These are phyloP conservation scores for Ophiostoma fasciatum DNA, from an alignment of 2,329 filamentous ascomycete species.

Conservation along the genomic window DNA sequence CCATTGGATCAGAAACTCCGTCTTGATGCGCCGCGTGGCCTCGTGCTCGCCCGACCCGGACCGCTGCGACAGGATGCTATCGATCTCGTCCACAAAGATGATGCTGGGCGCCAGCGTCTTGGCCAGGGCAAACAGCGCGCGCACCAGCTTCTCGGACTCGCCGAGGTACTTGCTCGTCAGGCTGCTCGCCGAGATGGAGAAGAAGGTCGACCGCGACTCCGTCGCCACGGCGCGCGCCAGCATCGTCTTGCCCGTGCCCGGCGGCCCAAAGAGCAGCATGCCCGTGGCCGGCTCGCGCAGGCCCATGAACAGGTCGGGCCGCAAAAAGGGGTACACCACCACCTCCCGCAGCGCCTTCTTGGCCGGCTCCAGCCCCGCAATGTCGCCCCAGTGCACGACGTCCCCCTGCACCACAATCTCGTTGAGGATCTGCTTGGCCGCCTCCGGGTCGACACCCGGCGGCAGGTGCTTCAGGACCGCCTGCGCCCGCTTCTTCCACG, in stretches of 20 bases:
- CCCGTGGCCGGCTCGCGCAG: constrained; percentile 84
- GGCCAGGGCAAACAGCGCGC: constrained; percentile 80
- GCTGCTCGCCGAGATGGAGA: constrained; percentile 89
- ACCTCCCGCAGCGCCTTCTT: constrained; percentile 89
- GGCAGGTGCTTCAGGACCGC: constrained; percentile 64
- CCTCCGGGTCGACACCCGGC: constrained; percentile 62
- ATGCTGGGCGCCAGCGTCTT: constrained; percentile 84
- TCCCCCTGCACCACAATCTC: constrained; percentile 92
- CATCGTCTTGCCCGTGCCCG: constrained; percentile 99
- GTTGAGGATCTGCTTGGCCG: constrained; percentile 85
- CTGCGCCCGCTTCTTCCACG: constrained; percentile 48
- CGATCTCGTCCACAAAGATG: constrained; percentile 97
- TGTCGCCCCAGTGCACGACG: constrained; percentile 86
- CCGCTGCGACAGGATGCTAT: constrained; percentile 75
- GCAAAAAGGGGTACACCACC: constrained; percentile 91
- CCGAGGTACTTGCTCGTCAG: constrained; percentile 92
- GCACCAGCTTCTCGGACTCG: constrained; percentile 90
- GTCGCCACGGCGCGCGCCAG: constrained; percentile 86
- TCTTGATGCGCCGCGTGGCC: constrained; percentile 86
- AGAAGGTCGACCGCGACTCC: constrained; percentile 88
- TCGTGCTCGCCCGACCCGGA: constrained; percentile 81
- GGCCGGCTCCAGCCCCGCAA: constrained; percentile 78
- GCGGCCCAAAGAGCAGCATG: constrained; percentile 91
- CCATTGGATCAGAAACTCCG: constrained; percentile 96
- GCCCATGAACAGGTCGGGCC: constrained; percentile 91